Base-by-base conservation (phyloP, 2,329 filamentous ascomycete genomes). In the Fusarium penzigii region DNA sequence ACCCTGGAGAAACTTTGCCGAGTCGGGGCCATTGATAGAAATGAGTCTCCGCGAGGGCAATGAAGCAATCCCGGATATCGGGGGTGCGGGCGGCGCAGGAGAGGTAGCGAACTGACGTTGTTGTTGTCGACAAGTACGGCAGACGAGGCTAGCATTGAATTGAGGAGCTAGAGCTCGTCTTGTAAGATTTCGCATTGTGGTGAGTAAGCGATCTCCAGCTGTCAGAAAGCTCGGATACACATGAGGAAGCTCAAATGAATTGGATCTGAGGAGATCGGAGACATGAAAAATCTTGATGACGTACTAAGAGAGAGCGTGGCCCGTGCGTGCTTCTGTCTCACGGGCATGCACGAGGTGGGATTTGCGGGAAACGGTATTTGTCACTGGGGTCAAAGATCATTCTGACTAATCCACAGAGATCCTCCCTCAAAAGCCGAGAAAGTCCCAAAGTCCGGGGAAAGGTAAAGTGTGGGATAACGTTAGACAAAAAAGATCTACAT, bases 1-100 rank as follows among this genome's bases (percentile, higher is more conserved):
- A 48, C 93, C 92, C 70, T 97, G 92, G 2, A 99, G 82, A 72
- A 92, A 97, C 61, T 88, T 87, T 43, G 88, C 81, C 32, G 91
- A 86, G 65, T 97, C 93, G 4, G 79, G 79, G 3, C 94, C 94
- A 14, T 86, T 82, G 56, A 97, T 77, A 39, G 87, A 87, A 61
- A 99, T 86, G 42, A 97, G 80, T 47, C 85, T 84, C 45, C 94
- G 89, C 59, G 87, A 87, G n/a, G 83, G 74, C 56, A 97, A 83
- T 25, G 71, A 70, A 13, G 82, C 74, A 70, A 83, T 67, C 60
- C 75, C 77, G 53, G 79, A 65, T 3, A 70, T 25, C 2, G 79
- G 77, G 13, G 79, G 78, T 39, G 71, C 68, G 12, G 76, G 72
- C 41, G 70, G 68, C 34, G 65, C 54, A 32, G 59, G 54, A 34